Evolutionary conservation across 306 rosid species (phyloP).

Genomic region (Cicer yamashitae): DNA sequence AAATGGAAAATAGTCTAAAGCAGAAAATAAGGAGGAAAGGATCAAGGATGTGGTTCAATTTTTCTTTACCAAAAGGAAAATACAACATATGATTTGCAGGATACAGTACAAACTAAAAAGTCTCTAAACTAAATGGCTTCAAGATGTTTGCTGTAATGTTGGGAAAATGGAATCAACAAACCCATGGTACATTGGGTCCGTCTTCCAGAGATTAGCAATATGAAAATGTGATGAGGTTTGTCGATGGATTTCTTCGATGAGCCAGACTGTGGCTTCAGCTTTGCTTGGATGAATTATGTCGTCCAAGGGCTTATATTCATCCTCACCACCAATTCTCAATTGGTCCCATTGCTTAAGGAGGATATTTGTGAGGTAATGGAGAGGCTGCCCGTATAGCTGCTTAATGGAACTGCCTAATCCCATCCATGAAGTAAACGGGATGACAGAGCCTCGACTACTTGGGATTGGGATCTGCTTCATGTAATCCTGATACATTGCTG

Average conservation of each 20-base stretch:
- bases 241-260: slow-evolving; percentile 90
- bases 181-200: slow-evolving; percentile 68
- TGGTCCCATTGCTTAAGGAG: slow-evolving; percentile 91
- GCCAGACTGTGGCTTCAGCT: slow-evolving; percentile 91
- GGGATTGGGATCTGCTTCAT: slow-evolving; percentile 90
- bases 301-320: slow-evolving; percentile 72
- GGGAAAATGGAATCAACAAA: slow-evolving; percentile 84
- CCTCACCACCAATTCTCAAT: slow-evolving; percentile 66
- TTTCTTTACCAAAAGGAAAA: slow-evolving; percentile 15
- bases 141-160: slow-evolving; percentile 44
- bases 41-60: slow-evolving; percentile 24
- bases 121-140: slow-evolving; percentile 42
- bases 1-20: slow-evolving; percentile 3
- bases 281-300: slow-evolving; percentile 78
- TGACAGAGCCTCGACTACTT: slow-evolving; percentile 69
- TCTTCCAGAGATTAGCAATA: slow-evolving; percentile 74
- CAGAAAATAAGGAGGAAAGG: background rate
- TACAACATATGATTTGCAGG: slow-evolving; percentile 2
- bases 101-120: slow-evolving; percentile 29
- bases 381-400: slow-evolving; percentile 82
- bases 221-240: slow-evolving; percentile 71
- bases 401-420: slow-evolving; percentile 86
- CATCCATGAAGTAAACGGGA: slow-evolving; percentile 85
- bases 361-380: slow-evolving; percentile 90
- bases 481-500: slow-evolving; percentile 92